Base-by-base conservation (phyloP, 345 rosid genomes). In the Eucalyptus urophylla region DNA sequence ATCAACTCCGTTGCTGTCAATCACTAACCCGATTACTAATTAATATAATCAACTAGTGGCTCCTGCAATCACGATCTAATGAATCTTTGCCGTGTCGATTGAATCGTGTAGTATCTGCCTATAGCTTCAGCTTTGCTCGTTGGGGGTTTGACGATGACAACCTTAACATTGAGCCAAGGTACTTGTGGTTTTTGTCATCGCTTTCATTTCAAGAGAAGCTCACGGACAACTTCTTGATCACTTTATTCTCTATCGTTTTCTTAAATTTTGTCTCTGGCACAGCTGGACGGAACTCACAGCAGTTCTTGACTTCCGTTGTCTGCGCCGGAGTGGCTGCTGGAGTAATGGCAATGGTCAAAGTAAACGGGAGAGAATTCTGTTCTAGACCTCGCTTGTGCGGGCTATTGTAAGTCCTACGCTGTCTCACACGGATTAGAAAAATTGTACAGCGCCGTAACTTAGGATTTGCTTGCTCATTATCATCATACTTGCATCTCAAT, bases 291-390 rank as follows among this genome's bases (percentile, higher is more conserved):
- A 94, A 94, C 62, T 92, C 96, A 2, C 99, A 95, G 87, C 98
- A 94, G 88, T 96, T 95, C 88, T 86, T 95, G 56, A 93, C 96
- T 43, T 93, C 99, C 11, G 95, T 95, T 27, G 86, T 96, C 44
- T 95, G 96, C 94, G 99, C 98, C 10, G 98, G 99, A 87, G 94
- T 97, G 90, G 92, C 98, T 89, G 99, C 99, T 44, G 99, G 99
- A 67, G 95, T 94, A 14, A 89, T 96, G 92, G 99, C 99, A 3
- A 69, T 96, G 89, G 95, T 95, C 53, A 98, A 95, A 88, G 95
- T 95, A 43, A 98, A 98, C 88, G 98, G 99, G 86, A 95, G 97
- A 89, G 97, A 97, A 89, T 92, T 97, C 90, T 97, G 99, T 89
- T 98, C 98, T 13, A 95, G 97, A 91, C 99, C 99, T 87, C 99